Conservation (phyloP, 305 asterid genomes). For the Fraxinus albicans region DNA sequence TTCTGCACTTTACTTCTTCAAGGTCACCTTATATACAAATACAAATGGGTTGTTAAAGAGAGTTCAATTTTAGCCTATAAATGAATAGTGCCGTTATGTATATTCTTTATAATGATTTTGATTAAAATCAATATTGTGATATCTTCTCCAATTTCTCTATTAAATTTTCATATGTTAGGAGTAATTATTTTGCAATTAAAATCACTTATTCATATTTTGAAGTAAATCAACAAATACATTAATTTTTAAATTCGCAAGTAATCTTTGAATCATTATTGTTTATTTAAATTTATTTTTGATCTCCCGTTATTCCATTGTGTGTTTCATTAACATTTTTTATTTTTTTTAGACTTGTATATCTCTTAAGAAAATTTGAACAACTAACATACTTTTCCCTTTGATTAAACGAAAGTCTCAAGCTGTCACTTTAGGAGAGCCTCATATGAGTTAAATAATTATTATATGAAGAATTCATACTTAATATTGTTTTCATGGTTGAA, state of each 20-base stretch:
- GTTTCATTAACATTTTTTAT: not conserved
- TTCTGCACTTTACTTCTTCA: not conserved
- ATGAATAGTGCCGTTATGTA: not conserved
- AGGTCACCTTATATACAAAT: not conserved
- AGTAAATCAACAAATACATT: not conserved
- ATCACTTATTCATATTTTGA: not conserved
- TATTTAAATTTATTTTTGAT: too few species aligned
- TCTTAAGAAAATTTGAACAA: not conserved
- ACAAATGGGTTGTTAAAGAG: not conserved
- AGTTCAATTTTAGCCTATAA: not conserved
- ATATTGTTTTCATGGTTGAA: not conserved
- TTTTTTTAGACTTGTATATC: not conserved
- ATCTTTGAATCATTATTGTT: too few species aligned
- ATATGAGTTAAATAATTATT: not conserved
- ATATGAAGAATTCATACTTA: not conserved
- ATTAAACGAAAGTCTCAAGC: not conserved
- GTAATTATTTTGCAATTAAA: not conserved
- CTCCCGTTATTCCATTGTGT: not conserved
- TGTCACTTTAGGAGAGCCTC: not conserved
- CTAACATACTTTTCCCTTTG: not conserved
- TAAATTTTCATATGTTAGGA: too few species aligned
- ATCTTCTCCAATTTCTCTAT: not conserved
- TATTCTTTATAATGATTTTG: not conserved
- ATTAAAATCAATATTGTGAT: not conserved
- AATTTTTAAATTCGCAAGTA: too few species aligned